A percentile compares a stretch with the other conserved stretches of the same genome.
These are phyloP conservation scores for Boeremia exigua DNA, from an alignment of 2,329 filamentous ascomycete species.

Conservation along the genomic window DNA sequence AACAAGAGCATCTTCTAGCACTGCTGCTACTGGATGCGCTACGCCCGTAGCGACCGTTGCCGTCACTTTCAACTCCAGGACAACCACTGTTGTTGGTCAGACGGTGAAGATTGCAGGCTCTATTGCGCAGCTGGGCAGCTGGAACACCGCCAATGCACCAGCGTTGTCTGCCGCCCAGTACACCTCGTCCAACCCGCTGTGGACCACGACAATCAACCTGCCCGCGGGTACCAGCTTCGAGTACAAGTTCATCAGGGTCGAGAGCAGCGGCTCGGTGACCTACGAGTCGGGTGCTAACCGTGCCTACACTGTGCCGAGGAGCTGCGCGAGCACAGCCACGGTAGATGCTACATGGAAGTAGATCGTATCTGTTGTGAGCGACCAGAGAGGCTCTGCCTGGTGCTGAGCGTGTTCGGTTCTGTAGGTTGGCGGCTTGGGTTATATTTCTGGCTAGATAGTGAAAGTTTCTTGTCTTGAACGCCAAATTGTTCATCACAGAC, in stretches of 20 bases:
- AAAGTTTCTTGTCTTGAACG: background rate
- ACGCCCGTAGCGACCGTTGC: constrained; percentile 35
- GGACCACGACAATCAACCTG: constrained; percentile 52
- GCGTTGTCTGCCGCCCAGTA: constrained; percentile 53
- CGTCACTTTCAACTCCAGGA: constrained; percentile 56
- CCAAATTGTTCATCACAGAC: background rate
- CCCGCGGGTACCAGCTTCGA: constrained; percentile 51
- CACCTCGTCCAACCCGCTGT: constrained; percentile 53
- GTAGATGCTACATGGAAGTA: constrained; percentile 36
- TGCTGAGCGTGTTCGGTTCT: background rate
- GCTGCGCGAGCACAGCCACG: constrained; percentile 25
- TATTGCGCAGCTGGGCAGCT: constrained; percentile 52
- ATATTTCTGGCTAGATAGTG: background rate
- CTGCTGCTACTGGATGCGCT: constrained; percentile 27
- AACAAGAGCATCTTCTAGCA: constrained; percentile 18
- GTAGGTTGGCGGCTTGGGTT: background rate
- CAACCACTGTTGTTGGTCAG: constrained; percentile 56
- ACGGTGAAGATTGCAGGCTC: constrained; percentile 56
- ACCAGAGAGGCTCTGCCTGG: too few species aligned
- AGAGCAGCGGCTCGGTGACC: constrained; percentile 54
- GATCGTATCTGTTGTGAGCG: background rate
- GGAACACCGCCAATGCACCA: constrained; percentile 50
- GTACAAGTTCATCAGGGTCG: constrained; percentile 56
- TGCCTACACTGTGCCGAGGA: constrained; percentile 44
- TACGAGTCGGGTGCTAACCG: constrained; percentile 54